Evolutionary conservation across 192 early-diverging fungal species (phyloP), one percentile per base, ranked within the genome.

Genomic region (Backusella mclennaniae): DNA sequence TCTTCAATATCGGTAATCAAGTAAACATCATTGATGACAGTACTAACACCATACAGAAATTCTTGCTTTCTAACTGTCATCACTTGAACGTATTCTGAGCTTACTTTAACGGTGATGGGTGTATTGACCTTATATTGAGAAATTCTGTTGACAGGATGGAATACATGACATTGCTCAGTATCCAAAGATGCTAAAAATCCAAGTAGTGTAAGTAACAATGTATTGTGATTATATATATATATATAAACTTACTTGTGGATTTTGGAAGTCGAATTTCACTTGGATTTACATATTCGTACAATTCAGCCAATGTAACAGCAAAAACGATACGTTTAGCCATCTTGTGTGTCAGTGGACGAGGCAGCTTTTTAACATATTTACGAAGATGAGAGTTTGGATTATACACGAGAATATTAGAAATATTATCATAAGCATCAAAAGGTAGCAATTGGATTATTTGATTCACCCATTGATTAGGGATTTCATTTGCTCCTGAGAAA

Each of bases 11-110:
- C 73, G 14, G 77, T 76, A 6, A 97, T 94, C 74, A 94, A 93
- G 77, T 90, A 94, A 14, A 96, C 92, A 74, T 99, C 96, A 74
- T 96, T 96, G 69, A 94, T 87, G 67, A 89, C 86, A 52, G 91
- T 89, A 70, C 80, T 89, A 67, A 92, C 80, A 12, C 91, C 93
- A 76, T 89, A 85, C 33, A 97, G 78, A 35, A 90, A 83, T 73
- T 79, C 78, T 76, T 79, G 82, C 26, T 80, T 83, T 41, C 78
- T 72, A 73, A 86, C 87, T 44, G 87, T 86, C 71, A 88, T 91
- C 38, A 98, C 88, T 77, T 97, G 94, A 46, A 98, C 91, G 11
- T 87, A 89, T 69, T 98, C 96, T 6, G 87, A 82, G 12, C 92
- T 89, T 75, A 98, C 87, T 80, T 94, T 94, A 71, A 98, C 86